These are phyloP conservation scores for Arxiozyma bovina DNA, from an alignment of 1,139 yeast genomes.

Conservation along the genomic window DNA sequence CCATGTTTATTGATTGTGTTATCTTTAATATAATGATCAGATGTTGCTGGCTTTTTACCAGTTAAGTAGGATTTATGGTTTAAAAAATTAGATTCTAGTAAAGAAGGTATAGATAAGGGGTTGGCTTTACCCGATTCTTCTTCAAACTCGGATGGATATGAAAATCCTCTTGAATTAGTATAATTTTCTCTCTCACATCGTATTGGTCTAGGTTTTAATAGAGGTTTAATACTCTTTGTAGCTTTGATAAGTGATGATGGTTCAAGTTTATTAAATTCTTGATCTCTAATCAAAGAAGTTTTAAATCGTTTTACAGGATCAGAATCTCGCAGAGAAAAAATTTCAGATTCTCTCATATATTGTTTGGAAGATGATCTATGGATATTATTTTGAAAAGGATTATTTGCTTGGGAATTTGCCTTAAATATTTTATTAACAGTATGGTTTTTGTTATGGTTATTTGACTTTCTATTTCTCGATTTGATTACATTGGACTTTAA, in stretches of 20 bases:
- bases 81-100: neutral
- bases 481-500: conserved; percentile 82
- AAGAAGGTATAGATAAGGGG: neutral
- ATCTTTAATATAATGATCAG: neutral
- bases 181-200: neutral
- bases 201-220: neutral
- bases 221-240: neutral
- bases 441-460: too few relatives aligned
- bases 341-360: neutral
- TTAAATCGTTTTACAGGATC: neutral
- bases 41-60: neutral
- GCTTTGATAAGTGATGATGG: neutral
- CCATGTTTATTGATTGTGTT: neutral
- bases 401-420: too few relatives aligned
- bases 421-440: neutral
- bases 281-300: neutral
- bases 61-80: neutral
- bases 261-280: neutral
- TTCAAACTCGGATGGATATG: too few relatives aligned
- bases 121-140: too few relatives aligned
- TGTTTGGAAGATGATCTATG: neutral
- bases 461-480: conserved; percentile 53
- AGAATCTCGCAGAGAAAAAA: neutral
- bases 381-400: neutral
- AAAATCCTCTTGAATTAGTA: neutral